Conservation (phyloP, 495 filamentous ascomycete genomes). For the Neurospora sp. region DNA sequence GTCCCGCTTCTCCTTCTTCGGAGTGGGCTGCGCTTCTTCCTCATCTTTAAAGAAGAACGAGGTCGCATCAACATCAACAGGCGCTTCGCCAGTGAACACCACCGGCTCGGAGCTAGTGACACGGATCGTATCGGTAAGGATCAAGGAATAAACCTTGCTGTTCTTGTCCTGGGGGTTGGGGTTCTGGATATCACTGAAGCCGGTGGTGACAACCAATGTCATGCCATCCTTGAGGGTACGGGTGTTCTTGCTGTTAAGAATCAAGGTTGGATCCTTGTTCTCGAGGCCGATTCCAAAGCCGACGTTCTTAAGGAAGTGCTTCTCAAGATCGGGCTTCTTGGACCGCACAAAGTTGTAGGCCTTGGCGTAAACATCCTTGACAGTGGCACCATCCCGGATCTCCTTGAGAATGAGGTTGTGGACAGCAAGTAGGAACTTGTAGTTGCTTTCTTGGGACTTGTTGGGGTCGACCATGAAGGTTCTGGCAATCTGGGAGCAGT, state of each 20-base stretch:
- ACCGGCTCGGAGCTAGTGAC: slow-evolving; percentile 65
- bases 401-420: slow-evolving; percentile 83
- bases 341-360: slow-evolving; percentile 64
- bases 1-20: slow-evolving; percentile 75
- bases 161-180: slow-evolving; percentile 72
- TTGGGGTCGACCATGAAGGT: slow-evolving; percentile 96
- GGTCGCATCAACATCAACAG: slow-evolving; percentile 78
- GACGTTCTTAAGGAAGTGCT: slow-evolving; percentile 82
- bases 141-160: slow-evolving; percentile 75
- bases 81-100: slow-evolving; percentile 87
- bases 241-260: slow-evolving; percentile 75
- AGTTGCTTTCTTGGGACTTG: slow-evolving; percentile 86
- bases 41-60: slow-evolving; percentile 98
- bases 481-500: slow-evolving; percentile 78
- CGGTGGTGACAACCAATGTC: slow-evolving; percentile 82
- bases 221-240: slow-evolving; percentile 86
- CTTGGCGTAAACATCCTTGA: slow-evolving; percentile 88
- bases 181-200: slow-evolving; percentile 81
- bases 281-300: slow-evolving; percentile 91
- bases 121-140: slow-evolving; percentile 87
- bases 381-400: slow-evolving; percentile 73
- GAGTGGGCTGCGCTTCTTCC: slow-evolving; percentile 54
- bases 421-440: slow-evolving; percentile 78
- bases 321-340: slow-evolving; percentile 89
- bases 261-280: slow-evolving; percentile 66